Evolutionary conservation across 2,329 filamentous ascomycete species (phyloP), one percentile per base, ranked within the genome.

Genomic region (Colletotrichum aenigma): DNA sequence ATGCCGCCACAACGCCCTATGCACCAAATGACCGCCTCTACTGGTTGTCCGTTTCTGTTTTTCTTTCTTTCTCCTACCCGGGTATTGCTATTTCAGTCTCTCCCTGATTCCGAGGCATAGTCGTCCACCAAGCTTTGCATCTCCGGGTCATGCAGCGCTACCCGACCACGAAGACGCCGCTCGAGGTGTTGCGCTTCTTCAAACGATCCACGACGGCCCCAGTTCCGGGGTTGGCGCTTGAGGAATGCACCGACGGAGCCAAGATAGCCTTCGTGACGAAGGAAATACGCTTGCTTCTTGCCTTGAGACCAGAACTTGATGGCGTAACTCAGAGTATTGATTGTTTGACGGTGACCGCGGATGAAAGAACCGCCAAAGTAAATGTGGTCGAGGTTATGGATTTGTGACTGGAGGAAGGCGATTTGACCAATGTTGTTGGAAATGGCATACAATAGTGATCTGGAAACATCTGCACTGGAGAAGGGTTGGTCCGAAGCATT

Each of bases 351-450:
- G 84, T 99, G 97, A 55, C 97, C 97, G 56, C 97, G 93, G 82
- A 99, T 98, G 83, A 98, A 99, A 8, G 94, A 97, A 28, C 97
- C 97, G 26, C 97, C 97, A 85, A 99, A 99, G 87, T 99, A 99
- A 76, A 99, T 98, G 81, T 96, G 93, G 77, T 95, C 94, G 30
- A 98, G 89, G 61, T 94, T 91, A 86, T 99, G 96, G 82, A 98
- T 97, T 83, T 98, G 96, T 7, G 95, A 97, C 83, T 98, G 97
- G n/a, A 99, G 89, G 84, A 97, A 98, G 58, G 97, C 96, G 80
- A 99, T 98, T 87, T 99, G 97, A 18, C 97, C 97, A 78, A 98
- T 98, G 85, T 98, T 98, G 88, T 98, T 98, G 83, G 94, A 96
- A 79, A 98, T 95, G 28, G 97, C 97, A 85, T 98, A 99, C 0